Base-by-base conservation (phyloP, 176 grass and related monocot species). In the Melocanna baccifera region DNA sequence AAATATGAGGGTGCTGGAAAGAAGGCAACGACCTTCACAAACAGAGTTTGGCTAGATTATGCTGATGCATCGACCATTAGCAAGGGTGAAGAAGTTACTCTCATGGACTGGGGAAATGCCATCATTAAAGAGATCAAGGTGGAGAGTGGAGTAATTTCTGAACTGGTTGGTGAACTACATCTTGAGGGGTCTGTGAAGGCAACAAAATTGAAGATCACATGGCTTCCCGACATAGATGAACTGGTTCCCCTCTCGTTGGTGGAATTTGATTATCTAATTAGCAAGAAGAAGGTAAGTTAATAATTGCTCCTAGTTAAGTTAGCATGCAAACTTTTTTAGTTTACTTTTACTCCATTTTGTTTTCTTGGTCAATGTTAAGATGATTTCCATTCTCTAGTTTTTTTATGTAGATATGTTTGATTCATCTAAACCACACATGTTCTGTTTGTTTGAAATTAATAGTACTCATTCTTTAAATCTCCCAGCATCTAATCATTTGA, bases 41-140 rank as follows among this genome's bases (percentile, higher is more conserved):
- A 91, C 48, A 97, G 81, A 91, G 91, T 97, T 55, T 93, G 86
- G 92, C 62, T 97, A 28, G 95, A 97, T 15, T 89, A 85, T 77
- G 78, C 71, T 75, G 95, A 97, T 91, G 95, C 92, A 20, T 85
- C 68, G 41, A 79, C 76, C 61, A 85, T 97, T 50, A 79, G 69
- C 46, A 83, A 85, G 58, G 95, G 92, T 72, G 91, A 97, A 79
- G 92, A 97, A 62, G 87, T 97, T 53, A 97, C 92, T 45, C 55
- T 97, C 29, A 97, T 97, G 92, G 95, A 97, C 69, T 97, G 91
- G 95, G 95, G 92, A 67, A 97, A 94, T 86, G 92, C 86, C 19
- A 94, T 97, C 75, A 84, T 94, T 42, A 93, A 87, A 81, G 92
- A 97, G 73, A 88, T 92, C 73, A 92, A 92, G 66, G 88, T 66